Percentiles rank a stretch among this genome's conserved stretches.
phyloP scores from a whole-genome alignment of 306 rosid species.

The Cercis canadensis region DNA sequence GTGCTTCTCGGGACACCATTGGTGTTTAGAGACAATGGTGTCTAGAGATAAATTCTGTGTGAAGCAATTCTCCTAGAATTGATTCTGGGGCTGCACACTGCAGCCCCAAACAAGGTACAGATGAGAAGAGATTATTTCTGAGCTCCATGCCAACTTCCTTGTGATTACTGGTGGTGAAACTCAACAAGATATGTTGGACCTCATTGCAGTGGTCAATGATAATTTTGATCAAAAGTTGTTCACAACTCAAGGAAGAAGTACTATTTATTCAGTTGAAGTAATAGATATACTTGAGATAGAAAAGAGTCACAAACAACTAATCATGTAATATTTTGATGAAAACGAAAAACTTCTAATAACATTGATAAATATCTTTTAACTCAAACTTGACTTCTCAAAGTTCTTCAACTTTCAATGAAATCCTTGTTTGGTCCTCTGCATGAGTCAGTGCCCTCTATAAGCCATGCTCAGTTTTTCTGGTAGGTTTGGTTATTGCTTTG shows the following conservation, averaged over 20 bases:
- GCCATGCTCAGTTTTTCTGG: constrained; percentile 21
- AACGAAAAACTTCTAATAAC: constrained; percentile 13
- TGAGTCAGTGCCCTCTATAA: neutral
- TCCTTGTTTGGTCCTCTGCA: neutral
- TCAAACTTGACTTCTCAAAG: constrained; percentile 8
- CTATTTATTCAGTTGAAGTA: constrained; percentile 1
- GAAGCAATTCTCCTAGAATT: too few species aligned
- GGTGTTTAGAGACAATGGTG: neutral
- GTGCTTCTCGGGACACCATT: neutral
- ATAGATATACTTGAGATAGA: constrained; percentile 3
- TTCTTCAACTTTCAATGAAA: constrained; percentile 15
- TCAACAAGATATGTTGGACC: neutral
- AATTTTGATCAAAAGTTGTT: constrained; percentile 9
- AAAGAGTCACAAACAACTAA: neutral
- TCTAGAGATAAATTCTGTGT: too few species aligned
- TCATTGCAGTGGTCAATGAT: neutral
- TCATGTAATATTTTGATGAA: constrained; percentile 22
- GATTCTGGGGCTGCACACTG: neutral
- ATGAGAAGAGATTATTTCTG: too few species aligned
- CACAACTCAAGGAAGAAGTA: constrained; percentile 31
- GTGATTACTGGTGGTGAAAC: neutral
- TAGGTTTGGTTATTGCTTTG: constrained; percentile 55
- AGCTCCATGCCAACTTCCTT: too few species aligned
- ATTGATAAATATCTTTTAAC: neutral
- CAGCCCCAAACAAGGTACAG: neutral